These are phyloP conservation scores for Coprinellus aureogranulatus DNA, from an alignment of 768 basidiomycete species.

Conservation along the genomic window DNA sequence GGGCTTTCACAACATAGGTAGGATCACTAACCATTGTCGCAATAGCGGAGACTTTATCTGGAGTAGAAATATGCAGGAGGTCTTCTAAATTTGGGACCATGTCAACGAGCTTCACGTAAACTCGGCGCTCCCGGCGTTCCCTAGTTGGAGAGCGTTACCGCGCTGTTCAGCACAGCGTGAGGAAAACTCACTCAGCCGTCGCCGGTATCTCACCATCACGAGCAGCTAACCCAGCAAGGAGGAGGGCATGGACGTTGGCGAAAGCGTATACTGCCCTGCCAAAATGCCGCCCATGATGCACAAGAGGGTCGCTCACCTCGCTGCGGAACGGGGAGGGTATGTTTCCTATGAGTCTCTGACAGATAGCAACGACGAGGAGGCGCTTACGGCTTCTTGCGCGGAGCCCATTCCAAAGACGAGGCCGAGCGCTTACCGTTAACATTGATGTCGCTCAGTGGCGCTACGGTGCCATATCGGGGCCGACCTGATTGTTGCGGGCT, in stretches of 20 bases:
- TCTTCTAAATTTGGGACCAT: neutral
- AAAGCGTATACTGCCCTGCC: neutral
- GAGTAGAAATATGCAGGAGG: neutral
- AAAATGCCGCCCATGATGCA: neutral
- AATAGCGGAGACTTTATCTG: neutral
- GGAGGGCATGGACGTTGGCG: neutral
- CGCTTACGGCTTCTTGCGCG: no score
- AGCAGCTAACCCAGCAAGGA: neutral
- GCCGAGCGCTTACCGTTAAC: neutral
- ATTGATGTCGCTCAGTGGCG: neutral
- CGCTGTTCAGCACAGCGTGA: neutral
- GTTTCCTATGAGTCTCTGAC: no score
- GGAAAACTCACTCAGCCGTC: neutral
- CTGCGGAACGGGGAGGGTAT: no score
- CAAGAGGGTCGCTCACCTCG: no score
- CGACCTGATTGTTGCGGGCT: no score
- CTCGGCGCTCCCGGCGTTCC: neutral
- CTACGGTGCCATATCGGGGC: no score
- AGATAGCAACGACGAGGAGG: no score
- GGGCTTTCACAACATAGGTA: neutral
- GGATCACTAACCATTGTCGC: neutral
- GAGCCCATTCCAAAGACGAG: no score
- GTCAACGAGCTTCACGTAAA: neutral
- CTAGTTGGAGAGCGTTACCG: neutral
- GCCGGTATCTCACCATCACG: neutral